phyloP scores from a whole-genome alignment of 2,329 filamentous ascomycete species.

The Huntiella decipiens region DNA sequence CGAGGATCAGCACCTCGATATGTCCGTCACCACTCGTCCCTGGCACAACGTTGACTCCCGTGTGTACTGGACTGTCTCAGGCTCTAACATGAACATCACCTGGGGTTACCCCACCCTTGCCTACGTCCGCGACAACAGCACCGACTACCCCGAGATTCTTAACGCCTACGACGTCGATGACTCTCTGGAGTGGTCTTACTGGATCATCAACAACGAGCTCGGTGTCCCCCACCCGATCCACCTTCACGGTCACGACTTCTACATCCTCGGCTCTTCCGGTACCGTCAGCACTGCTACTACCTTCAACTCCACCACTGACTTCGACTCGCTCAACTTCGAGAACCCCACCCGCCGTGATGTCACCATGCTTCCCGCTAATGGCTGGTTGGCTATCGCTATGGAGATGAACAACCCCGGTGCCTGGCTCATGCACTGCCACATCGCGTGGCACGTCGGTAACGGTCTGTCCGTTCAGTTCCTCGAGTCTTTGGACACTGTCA shows the following conservation, averaged over 20 bases:
- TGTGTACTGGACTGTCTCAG: conserved; percentile 20
- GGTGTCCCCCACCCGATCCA: conserved; percentile 26
- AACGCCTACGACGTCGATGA: conserved; percentile 13
- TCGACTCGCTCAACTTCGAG: conserved; percentile 21
- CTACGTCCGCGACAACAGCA: conserved; percentile 13
- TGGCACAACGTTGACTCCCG: conserved; percentile 13
- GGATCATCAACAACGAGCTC: conserved; percentile 17
- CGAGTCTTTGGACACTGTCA: conserved; percentile 11
- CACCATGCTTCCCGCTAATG: conserved; percentile 25
- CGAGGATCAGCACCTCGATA: conserved; percentile 14
- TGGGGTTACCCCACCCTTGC: conserved; percentile 24
- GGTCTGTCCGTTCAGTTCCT: conserved; percentile 35
- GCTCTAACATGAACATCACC: conserved; percentile 19
- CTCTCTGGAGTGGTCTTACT: conserved; percentile 17
- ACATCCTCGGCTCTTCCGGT: conserved; percentile 20
- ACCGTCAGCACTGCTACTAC: conserved; percentile 7
- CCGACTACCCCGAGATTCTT: conserved; percentile 12
- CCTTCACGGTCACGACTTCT: conserved; percentile 31
- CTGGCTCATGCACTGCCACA: conserved; percentile 37
- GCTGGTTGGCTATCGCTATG: conserved; percentile 31
- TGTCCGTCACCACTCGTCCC: conserved; percentile 13
- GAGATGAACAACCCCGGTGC: conserved; percentile 30
- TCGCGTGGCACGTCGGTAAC: conserved; percentile 35
- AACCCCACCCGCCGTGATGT: conserved; percentile 35
- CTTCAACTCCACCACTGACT: conserved; percentile 17